Conservation (phyloP, 2,329 filamentous ascomycete species). For the Cladophialophora exuberans region DNA sequence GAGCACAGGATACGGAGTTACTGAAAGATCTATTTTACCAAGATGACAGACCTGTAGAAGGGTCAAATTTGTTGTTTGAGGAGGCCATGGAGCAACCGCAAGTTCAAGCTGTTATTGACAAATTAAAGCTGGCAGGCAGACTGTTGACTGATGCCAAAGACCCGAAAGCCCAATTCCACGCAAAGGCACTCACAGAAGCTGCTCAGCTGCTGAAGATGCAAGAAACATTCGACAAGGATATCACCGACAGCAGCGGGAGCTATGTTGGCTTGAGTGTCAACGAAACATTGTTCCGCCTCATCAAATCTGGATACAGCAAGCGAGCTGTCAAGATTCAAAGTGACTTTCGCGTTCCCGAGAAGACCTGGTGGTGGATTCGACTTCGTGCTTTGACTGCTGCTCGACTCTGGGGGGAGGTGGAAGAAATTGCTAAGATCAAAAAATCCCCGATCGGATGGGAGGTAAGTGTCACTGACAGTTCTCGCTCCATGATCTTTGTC, state of each 20-base stretch:
- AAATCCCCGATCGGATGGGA: conserved; percentile 97
- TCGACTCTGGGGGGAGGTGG: conserved; percentile 88
- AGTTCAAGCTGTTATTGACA: conserved; percentile 73
- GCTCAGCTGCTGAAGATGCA: conserved; percentile 81
- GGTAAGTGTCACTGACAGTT: conserved; percentile 55
- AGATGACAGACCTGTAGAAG: conserved; percentile 87
- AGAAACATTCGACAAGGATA: conserved; percentile 81
- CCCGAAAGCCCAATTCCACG: conserved; percentile 65
- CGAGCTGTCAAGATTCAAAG: conserved; percentile 84
- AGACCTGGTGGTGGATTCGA: conserved; percentile 84
- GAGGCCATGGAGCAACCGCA: conserved; percentile 79
- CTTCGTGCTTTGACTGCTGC: conserved; percentile 86
- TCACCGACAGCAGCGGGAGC: conserved; percentile 62
- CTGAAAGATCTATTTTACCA: conserved; percentile 98
- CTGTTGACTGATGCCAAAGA: conserved; percentile 84
- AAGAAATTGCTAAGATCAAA: conserved; percentile 73
- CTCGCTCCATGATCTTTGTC: conserved; percentile 2
- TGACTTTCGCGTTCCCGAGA: conserved; percentile 92
- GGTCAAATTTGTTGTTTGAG: conserved; percentile 81
- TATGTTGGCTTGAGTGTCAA: conserved; percentile 87
- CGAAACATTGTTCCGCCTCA: conserved; percentile 87
- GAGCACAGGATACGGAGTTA: conserved; percentile 75
- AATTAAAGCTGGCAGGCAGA: conserved; percentile 83
- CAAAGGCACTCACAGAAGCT: conserved; percentile 77
- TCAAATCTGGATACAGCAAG: conserved; percentile 78